Evolutionary conservation across 2,329 filamentous ascomycete genomes (phyloP).

Genomic region (Cladophialophora carrionii): DNA sequence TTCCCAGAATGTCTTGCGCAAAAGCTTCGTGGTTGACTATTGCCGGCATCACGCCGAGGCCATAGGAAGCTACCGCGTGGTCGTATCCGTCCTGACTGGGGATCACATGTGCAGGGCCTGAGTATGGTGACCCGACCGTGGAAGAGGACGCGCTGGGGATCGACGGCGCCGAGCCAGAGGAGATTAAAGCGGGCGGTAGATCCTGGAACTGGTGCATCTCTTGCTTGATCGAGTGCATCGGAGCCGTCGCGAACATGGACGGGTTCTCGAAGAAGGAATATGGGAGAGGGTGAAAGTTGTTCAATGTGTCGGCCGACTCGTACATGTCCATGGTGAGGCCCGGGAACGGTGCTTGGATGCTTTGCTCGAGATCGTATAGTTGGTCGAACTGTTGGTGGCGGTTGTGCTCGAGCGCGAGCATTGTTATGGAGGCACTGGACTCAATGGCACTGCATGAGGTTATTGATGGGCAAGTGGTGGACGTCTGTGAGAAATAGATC

Average conservation of each 20-base stretch:
- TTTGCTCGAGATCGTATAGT: slow-evolving; percentile 28
- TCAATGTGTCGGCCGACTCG: slow-evolving; percentile 27
- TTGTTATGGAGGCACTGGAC: slow-evolving; percentile 20
- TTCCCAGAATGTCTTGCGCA: slow-evolving; percentile 42
- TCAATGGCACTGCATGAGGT: slow-evolving; percentile 25
- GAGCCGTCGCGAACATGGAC: slow-evolving; percentile 30
- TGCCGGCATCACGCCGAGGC: slow-evolving; percentile 63
- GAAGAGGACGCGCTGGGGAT: slow-evolving; percentile 63
- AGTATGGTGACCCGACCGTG: slow-evolving; percentile 68
- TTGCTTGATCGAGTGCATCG: slow-evolving; percentile 29
- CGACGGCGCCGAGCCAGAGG: slow-evolving; percentile 64
- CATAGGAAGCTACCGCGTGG: slow-evolving; percentile 49
- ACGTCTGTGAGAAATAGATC: slow-evolving; percentile 5
- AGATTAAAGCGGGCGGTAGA: slow-evolving; percentile 61
- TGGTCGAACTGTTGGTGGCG: slow-evolving; percentile 32
- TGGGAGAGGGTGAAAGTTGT: slow-evolving; percentile 32
- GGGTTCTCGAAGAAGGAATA: slow-evolving; percentile 34
- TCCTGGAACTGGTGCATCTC: slow-evolving; percentile 40
- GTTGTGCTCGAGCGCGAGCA: slow-evolving; percentile 38
- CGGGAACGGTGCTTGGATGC: slow-evolving; percentile 35
- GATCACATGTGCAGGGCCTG: slow-evolving; percentile 61
- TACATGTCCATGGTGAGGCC: slow-evolving; percentile 34
- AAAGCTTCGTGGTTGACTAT: slow-evolving; percentile 66
- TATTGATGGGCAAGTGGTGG: slow-evolving; percentile 6
- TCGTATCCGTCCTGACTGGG: slow-evolving; percentile 61